Evolutionary conservation across 2,329 filamentous ascomycete genomes (phyloP).

Genomic region (Apiospora koreana): DNA sequence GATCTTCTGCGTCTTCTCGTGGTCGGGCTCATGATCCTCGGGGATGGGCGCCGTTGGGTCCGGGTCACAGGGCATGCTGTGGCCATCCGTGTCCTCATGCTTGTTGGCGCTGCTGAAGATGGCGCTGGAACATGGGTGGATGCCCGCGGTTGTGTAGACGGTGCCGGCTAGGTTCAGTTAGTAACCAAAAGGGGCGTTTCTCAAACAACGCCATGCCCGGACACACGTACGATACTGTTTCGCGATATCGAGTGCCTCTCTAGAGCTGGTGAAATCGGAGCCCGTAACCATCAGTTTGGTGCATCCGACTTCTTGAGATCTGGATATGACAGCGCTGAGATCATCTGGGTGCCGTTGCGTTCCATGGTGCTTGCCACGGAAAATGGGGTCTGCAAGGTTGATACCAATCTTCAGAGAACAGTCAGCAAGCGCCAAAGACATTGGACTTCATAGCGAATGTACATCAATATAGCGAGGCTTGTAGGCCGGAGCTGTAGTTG

Average conservation of each 20-base stretch:
- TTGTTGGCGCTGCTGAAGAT: constrained; percentile 65
- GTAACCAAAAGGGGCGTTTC: not conserved
- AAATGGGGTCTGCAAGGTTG: constrained; percentile 93
- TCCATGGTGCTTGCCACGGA: constrained; percentile 80
- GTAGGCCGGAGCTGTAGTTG: constrained; percentile 29
- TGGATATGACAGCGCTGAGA: constrained; percentile 72
- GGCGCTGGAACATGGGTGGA: constrained; percentile 87
- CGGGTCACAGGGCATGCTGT: constrained; percentile 56
- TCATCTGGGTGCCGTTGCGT: constrained; percentile 75
- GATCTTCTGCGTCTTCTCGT: constrained; percentile 46
- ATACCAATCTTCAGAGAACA: constrained; percentile 70
- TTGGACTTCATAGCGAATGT: constrained; percentile 26
- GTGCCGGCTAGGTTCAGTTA: constrained; percentile 59
- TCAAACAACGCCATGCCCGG: not conserved
- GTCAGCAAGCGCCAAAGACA: not conserved
- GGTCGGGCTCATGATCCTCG: constrained; percentile 50
- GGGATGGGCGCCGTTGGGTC: constrained; percentile 48
- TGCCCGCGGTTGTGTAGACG: constrained; percentile 88
- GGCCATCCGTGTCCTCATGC: constrained; percentile 43
- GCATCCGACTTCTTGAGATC: constrained; percentile 78
- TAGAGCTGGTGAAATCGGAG: constrained; percentile 78
- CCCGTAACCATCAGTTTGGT: constrained; percentile 91
- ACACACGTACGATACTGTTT: constrained; percentile 66
- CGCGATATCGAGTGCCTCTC: constrained; percentile 73
- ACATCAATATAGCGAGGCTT: constrained; percentile 65